phyloP scores from a whole-genome alignment of 371 early-diverging fungal genomes.

The Nematocida major region DNA sequence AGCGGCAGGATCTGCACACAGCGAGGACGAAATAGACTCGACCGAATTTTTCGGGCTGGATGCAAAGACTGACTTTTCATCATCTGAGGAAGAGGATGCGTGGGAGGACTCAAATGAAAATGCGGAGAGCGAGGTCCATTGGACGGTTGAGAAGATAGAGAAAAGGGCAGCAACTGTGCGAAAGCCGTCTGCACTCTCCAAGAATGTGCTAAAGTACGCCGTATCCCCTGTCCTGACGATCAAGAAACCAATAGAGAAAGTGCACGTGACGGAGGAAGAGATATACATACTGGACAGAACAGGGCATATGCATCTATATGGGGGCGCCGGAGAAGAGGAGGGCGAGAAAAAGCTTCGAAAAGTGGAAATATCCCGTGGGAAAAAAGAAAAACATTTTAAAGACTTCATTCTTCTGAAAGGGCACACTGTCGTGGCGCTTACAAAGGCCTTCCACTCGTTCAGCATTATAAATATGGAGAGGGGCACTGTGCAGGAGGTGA shows the following conservation, averaged over 20 bases:
- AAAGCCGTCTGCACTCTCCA: background rate
- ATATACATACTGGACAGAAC: slow-evolving; percentile 7
- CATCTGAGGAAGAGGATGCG: background rate
- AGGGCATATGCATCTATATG: background rate
- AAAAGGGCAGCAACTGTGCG: background rate
- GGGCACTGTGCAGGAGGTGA: background rate
- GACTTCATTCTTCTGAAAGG: background rate
- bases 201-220: slow-evolving; percentile 2
- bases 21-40: background rate
- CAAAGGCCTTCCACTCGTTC: slow-evolving; percentile 4
- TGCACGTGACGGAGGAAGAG: background rate
- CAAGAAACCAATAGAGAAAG: background rate
- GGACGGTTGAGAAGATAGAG: slow-evolving; percentile 20
- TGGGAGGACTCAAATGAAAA: slow-evolving; percentile 7
- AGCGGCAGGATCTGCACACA: background rate
- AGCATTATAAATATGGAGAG: background rate
- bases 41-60: background rate
- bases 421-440: background rate
- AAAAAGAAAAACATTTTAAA: background rate
- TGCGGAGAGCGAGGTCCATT: background rate
- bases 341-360: background rate
- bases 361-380: background rate
- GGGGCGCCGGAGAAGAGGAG: background rate
- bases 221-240: background rate
- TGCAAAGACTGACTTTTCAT: background rate